Evolutionary conservation across 2,329 filamentous ascomycete genomes (phyloP).

Genomic region (Chaetomiaceae sp.): DNA sequence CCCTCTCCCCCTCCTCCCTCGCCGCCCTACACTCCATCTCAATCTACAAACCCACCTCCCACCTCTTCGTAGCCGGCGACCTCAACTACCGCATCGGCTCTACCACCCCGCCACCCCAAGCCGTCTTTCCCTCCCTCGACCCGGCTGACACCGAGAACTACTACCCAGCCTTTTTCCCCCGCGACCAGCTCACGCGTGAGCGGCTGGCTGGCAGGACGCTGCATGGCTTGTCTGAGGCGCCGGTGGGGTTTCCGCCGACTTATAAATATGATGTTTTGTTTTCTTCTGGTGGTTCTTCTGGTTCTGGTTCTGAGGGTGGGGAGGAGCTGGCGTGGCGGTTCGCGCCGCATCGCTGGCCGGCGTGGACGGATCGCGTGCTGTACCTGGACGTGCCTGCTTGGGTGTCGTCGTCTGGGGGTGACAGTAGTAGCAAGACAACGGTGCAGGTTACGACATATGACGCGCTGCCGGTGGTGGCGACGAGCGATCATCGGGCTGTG

Average conservation of each 20-base stretch:
- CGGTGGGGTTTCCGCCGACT: constrained; percentile 78
- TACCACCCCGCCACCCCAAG: constrained; percentile 54
- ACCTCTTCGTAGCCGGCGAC: constrained; percentile 85
- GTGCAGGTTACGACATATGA: constrained; percentile 62
- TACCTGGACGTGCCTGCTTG: constrained; percentile 62
- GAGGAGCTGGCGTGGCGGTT: constrained; percentile 62
- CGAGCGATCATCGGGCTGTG: constrained; percentile 84
- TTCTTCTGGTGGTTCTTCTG: too few relatives aligned
- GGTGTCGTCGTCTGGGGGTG: constrained; percentile 36
- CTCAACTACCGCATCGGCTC: constrained; percentile 88
- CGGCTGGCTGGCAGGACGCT: constrained; percentile 63
- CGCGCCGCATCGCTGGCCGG: constrained; percentile 78
- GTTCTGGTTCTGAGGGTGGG: too few relatives aligned
- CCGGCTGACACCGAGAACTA: constrained; percentile 51
- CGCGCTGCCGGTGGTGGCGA: constrained; percentile 71
- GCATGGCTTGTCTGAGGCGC: constrained; percentile 71
- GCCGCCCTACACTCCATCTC: constrained; percentile 48
- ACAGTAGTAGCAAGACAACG: constrained; percentile 38
- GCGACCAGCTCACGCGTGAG: constrained; percentile 78
- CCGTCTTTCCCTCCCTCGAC: constrained; percentile 58
- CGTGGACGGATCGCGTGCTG: constrained; percentile 89
- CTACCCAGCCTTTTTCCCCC: constrained; percentile 60
- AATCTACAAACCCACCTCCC: constrained; percentile 69
- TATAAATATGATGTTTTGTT: constrained; percentile 87
- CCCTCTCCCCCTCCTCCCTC: constrained; percentile 9